phyloP scores from a whole-genome alignment of 1,139 yeast genomes.

The Trichomonascaceae sp. region DNA sequence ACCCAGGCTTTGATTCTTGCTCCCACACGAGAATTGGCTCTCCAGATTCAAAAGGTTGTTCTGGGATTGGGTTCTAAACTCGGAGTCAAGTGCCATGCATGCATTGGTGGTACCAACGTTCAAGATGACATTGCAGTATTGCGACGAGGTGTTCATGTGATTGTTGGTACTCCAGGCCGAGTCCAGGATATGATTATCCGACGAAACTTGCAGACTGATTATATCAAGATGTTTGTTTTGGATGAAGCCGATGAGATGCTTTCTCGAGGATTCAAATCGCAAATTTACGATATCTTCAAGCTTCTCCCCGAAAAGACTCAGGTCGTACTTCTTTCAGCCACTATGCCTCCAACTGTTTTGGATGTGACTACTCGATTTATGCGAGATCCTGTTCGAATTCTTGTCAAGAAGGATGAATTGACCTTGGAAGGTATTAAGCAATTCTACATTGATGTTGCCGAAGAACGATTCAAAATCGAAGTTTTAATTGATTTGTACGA shows the following conservation, averaged over 20 bases:
- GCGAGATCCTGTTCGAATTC: slow-evolving; percentile 94
- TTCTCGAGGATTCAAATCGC: slow-evolving; percentile 95
- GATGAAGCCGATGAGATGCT: slow-evolving; percentile 99
- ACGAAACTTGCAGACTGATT: slow-evolving; percentile 81
- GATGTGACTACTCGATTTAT: slow-evolving; percentile 95
- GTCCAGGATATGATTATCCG: slow-evolving; percentile 96
- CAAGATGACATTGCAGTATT: slow-evolving; percentile 89
- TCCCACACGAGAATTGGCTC: slow-evolving; percentile 98
- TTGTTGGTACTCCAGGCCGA: slow-evolving; percentile 99
- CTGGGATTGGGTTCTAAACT: slow-evolving; percentile 90
- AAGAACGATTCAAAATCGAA: slow-evolving; percentile 90
- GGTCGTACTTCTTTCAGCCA: slow-evolving; percentile 94
- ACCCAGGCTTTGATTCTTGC: slow-evolving; percentile 85
- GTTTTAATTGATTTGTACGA: slow-evolving; percentile 96
- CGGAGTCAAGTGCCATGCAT: slow-evolving; percentile 92
- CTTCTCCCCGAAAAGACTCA: slow-evolving; percentile 91
- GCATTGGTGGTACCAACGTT: slow-evolving; percentile 96
- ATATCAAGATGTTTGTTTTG: slow-evolving; percentile 92
- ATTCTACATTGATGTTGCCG: slow-evolving; percentile 89
- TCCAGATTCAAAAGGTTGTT: slow-evolving; percentile 96
- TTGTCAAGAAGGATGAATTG: slow-evolving; percentile 97
- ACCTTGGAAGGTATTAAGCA: slow-evolving; percentile 98
- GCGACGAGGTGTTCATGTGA: slow-evolving; percentile 89
- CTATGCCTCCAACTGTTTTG: slow-evolving; percentile 96
- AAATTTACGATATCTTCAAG: slow-evolving; percentile 94